phyloP scores from a whole-genome alignment of 495 filamentous ascomycete species.

The Penicillium mononematosum region DNA sequence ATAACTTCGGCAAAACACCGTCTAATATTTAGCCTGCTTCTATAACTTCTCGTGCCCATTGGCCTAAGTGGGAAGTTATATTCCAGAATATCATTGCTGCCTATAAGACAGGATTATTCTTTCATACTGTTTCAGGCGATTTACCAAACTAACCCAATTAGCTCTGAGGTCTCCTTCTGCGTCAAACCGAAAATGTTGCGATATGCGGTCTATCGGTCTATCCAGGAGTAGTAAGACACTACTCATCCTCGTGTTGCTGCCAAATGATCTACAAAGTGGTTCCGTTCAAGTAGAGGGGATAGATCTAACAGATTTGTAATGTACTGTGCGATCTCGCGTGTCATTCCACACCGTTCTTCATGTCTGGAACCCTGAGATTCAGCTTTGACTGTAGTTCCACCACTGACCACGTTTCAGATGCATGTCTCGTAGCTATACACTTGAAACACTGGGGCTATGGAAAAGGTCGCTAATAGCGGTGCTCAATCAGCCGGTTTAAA shows the following conservation, averaged over 20 bases:
- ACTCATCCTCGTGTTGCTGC: background rate
- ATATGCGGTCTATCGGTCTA: too few relatives aligned
- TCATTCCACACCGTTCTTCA: background rate
- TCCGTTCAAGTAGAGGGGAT: background rate
- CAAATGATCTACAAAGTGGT: constrained; percentile 1
- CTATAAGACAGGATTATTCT: too few relatives aligned
- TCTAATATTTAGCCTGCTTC: too few relatives aligned
- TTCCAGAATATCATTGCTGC: too few relatives aligned
- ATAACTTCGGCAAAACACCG: too few relatives aligned
- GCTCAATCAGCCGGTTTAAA: constrained; percentile 11
- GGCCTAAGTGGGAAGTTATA: too few relatives aligned
- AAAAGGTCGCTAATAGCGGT: constrained; percentile 22
- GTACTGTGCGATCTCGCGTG: background rate
- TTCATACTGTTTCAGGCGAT: too few relatives aligned
- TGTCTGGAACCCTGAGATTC: background rate
- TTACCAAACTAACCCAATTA: too few relatives aligned
- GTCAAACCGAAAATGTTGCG: too few relatives aligned
- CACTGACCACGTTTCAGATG: constrained; percentile 3
- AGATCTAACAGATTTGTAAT: background rate
- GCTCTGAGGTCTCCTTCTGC: too few relatives aligned
- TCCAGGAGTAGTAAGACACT: background rate
- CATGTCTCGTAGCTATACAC: constrained; percentile 6
- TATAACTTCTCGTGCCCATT: too few relatives aligned
- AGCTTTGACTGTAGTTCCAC: background rate
- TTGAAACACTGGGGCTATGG: constrained; percentile 23